Conservation (phyloP, 495 filamentous ascomycete genomes). For the Pyrenula aspistea region DNA sequence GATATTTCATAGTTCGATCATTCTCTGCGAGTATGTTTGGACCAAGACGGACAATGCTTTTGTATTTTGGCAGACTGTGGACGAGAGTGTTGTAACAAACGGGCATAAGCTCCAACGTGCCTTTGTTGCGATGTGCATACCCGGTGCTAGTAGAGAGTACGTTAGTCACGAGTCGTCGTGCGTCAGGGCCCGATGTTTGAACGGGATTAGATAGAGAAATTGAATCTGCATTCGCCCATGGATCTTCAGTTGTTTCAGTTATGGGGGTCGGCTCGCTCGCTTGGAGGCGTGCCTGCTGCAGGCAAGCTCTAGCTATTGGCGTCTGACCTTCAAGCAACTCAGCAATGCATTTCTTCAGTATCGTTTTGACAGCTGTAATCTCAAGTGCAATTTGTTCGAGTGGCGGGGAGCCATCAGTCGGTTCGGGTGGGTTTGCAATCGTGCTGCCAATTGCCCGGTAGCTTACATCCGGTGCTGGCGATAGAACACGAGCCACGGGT, state of each 20-base stretch:
- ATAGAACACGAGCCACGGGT: no score
- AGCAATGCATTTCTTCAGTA: background rate
- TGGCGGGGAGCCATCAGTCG: no score
- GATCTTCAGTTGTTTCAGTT: background rate
- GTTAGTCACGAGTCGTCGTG: background rate
- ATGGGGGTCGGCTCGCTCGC: background rate
- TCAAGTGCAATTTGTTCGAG: background rate
- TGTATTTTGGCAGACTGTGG: background rate
- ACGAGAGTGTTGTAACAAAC: background rate
- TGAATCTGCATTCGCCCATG: background rate
- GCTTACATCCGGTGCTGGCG: no score
- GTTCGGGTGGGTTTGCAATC: no score
- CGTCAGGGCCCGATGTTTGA: background rate
- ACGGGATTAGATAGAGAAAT: background rate
- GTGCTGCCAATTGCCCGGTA: no score
- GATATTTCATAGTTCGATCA: background rate
- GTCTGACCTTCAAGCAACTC: background rate
- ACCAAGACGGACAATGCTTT: constrained; percentile 1
- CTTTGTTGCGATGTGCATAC: background rate
- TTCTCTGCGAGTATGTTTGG: background rate
- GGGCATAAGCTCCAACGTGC: background rate
- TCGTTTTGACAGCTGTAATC: background rate
- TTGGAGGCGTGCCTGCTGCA: background rate
- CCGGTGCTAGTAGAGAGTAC: background rate
- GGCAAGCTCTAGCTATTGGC: background rate